Evolutionary conservation across 202 grass and related monocot genomes (phyloP).

Genomic region (Dendrocalamus latiflorus): DNA sequence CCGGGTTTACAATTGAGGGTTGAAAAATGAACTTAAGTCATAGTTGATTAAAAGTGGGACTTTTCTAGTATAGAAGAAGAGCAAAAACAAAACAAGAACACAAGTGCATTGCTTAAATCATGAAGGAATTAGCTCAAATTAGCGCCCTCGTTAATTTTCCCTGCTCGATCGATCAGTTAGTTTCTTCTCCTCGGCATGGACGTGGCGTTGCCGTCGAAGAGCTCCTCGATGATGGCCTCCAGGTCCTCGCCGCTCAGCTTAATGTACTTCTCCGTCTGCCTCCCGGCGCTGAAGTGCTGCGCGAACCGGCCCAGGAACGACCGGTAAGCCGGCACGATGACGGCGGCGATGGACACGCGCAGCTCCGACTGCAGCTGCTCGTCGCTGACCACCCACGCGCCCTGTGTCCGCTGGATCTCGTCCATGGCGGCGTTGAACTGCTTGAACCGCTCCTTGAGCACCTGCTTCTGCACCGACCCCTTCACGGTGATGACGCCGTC

Average conservation of each 20-base stretch:
- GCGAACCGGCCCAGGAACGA: conserved; percentile 67
- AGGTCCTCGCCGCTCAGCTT: conserved; percentile 74
- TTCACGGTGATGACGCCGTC: conserved; percentile 72
- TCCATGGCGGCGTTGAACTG: conserved; percentile 81
- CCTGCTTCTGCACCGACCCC: conserved; percentile 55
- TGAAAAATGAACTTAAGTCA: too few species aligned
- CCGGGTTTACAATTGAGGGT: too few species aligned
- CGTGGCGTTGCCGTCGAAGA: conserved; percentile 66
- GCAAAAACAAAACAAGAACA: neutral
- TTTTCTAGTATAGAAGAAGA: neutral
- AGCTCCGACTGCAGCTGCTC: conserved; percentile 96
- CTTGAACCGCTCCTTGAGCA: conserved; percentile 87
- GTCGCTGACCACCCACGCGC: conserved; percentile 70
- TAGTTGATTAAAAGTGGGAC: too few species aligned
- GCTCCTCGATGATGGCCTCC: conserved; percentile 75
- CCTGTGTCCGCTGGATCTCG: conserved; percentile 79
- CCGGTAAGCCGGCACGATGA: conserved; percentile 79
- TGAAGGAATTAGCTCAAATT: neutral
- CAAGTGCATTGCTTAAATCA: neutral
- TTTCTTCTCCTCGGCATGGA: conserved; percentile 72
- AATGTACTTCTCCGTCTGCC: conserved; percentile 81
- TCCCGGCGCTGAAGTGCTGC: conserved; percentile 47
- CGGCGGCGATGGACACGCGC: conserved; percentile 70
- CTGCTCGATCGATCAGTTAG: neutral
- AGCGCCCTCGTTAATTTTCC: neutral